These are phyloP conservation scores for Globisporangium heterothallicum DNA, from an alignment of 352 stramenopile genomes.

Conservation along the genomic window DNA sequence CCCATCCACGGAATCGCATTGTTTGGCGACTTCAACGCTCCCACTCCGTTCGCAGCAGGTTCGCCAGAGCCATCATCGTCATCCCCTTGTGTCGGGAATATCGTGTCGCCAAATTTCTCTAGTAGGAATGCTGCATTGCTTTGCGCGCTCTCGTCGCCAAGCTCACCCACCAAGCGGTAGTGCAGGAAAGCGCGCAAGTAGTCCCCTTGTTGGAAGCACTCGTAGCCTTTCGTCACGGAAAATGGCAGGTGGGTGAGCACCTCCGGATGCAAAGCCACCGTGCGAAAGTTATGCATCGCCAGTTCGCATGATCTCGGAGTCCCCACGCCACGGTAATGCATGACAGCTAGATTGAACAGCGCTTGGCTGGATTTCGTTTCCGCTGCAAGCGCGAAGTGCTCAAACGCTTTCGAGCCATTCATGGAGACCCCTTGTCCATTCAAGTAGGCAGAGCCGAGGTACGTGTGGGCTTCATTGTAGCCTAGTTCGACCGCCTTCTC, in stretches of 20 bases:
- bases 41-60: constrained; percentile 1
- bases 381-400: constrained; percentile 57
- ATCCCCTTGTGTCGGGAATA: constrained; percentile 15
- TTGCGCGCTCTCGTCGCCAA: constrained; percentile 60
- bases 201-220: constrained; percentile 58
- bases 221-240: constrained; percentile 59
- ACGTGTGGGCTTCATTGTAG: constrained; percentile 63
- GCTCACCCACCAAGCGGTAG: constrained; percentile 53
- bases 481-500: constrained; percentile 48
- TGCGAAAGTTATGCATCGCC: constrained; percentile 54
- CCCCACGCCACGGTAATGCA: constrained; percentile 63
- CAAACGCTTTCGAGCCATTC: constrained; percentile 46
- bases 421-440: constrained; percentile 41
- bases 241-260: constrained; percentile 50
- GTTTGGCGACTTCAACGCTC: constrained; percentile 6
- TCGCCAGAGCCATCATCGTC: not conserved
- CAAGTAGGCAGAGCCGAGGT: constrained; percentile 61
- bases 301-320: constrained; percentile 36
- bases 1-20: constrained; percentile 22
- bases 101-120: constrained; percentile 43
- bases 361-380: constrained; percentile 43
- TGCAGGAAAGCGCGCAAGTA: constrained; percentile 63
- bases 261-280: constrained; percentile 49
- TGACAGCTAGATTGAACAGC: constrained; percentile 66
- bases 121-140: constrained; percentile 71